Conservation (phyloP, 2,329 filamentous ascomycete genomes). For the Laburnicola sp. region DNA sequence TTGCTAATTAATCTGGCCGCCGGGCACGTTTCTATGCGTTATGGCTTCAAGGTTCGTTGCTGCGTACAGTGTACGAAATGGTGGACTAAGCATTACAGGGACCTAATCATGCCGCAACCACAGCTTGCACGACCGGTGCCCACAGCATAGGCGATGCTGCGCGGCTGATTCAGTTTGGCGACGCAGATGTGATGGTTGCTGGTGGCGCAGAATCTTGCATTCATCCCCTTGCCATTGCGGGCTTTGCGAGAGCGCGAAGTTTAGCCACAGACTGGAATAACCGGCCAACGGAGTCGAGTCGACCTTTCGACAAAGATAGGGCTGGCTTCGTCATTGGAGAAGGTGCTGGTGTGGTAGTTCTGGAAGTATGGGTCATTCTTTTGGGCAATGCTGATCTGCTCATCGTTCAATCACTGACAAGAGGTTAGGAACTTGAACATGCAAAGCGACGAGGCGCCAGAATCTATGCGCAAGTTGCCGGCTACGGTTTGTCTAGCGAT, state of each 20-base stretch:
- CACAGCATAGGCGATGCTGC: conserved; percentile 93
- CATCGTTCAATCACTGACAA: neutral
- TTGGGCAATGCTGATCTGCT: neutral
- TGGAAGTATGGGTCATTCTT: conserved; percentile 62
- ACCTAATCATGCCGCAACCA: conserved; percentile 90
- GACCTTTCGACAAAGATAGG: conserved; percentile 81
- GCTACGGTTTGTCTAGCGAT: conserved; percentile 89
- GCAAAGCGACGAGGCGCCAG: conserved; percentile 75
- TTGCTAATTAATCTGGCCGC: conserved; percentile 94
- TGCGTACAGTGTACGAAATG: neutral
- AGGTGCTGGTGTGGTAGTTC: conserved; percentile 81
- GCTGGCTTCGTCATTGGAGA: conserved; percentile 91
- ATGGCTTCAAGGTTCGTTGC: conserved; percentile 68
- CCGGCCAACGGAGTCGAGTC: conserved; percentile 68
- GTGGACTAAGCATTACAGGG: conserved; percentile 55
- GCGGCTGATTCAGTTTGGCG: conserved; percentile 87
- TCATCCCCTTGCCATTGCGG: conserved; percentile 88
- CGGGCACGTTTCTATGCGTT: conserved; percentile 90
- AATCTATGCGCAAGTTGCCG: conserved; percentile 86
- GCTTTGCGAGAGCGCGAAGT: conserved; percentile 85
- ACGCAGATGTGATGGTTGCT: conserved; percentile 95
- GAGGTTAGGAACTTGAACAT: conserved; percentile 82
- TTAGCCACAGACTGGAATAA: conserved; percentile 81
- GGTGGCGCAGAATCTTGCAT: conserved; percentile 95
- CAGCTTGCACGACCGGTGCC: conserved; percentile 93